Base-by-base conservation (phyloP, 1,139 yeast species). In the Diutina sp. region DNA sequence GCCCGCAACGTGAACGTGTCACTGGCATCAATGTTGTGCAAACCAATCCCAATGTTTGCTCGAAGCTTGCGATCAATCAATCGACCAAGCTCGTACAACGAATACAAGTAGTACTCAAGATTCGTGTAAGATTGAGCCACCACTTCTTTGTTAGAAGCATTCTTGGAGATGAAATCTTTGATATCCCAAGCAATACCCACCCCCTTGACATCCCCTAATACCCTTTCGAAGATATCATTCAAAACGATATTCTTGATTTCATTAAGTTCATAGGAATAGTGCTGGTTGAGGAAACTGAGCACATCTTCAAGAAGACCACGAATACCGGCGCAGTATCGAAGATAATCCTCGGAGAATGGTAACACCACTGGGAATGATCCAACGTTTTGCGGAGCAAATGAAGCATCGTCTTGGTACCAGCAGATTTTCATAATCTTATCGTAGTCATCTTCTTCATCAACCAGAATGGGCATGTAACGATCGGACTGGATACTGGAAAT, bases 271-370 rank as follows among this genome's bases (percentile, higher is more conserved):
- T 74, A 71, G 61, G 76, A 67, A 63, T 88, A 90, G 65, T 84
- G 87, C 60, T 80, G 86, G 56, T 80, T 82, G 56, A 87, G 72
- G 64, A 90, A 93, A 44, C 74, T 71, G 44, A 82, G 75, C 51
- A 87, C 77, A 59, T 83, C 83, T 47, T 80, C 78, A 46, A 90
- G 78, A 55, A 87, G 82, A 14, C 83, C 79, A 56, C 90, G 78
- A 28, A 89, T 71, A 54, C 88, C 85, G 35, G 88, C 80, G 68
- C 97, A 91, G 48, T 90, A 84, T 69, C 88, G 85, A 18, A 95
- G 91, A 64, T 90, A 91, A 61, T 90, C 84, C 58, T 88, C 88
- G 58, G 97, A 89, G 66, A 91, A 93, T 4, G 99, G 98, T 58
- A 91, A 75, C 2, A 83, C 78, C n/a, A 84, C 77, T 0, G 97